Base-by-base conservation (phyloP, 73 alveolate species). In the Blepharisma japonicum region DNA sequence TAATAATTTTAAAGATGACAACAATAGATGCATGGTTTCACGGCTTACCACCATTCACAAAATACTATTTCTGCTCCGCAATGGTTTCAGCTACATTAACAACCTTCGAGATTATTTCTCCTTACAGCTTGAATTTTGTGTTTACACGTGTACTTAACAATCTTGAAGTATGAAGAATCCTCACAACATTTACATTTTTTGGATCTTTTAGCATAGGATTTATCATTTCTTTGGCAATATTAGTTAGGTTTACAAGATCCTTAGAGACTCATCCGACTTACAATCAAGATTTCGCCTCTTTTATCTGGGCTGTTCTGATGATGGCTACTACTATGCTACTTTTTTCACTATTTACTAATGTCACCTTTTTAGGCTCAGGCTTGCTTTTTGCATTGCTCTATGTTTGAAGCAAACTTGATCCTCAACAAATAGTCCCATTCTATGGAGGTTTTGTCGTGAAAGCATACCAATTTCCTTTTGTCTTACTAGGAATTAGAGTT, bases 11-110 rank as follows among this genome's bases (percentile, higher is more conserved):
- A 61, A 61, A 61, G 23, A 61, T 61, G 74, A 20, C 74, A 2
- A 25, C 38, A 9, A 61, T 61, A 8, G 46, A 61, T 39, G 46
- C 74, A 39, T 61, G 74, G 74, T 61, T 20, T 61, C 23, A 61
- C 74, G 14, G 47, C 18, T 25, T 61, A 5, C 74, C 74, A 14
- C 50, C 39, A 2, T 14, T 61, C 49, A 61, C 74, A 18, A 14
- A 39, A 14, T 8, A 20, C 47, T 61, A 61, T 25, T 39, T 61
- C 18, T 8, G 47, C 14, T 8, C 47, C 2, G 14, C 74, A 61
- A 9, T 25, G 23, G 74, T 61, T 20, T 8, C 46, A 61, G 23
- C 74, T 18, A 61, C 23, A 14, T 5, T 61, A 0, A 9, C 46
- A 18, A 18, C 50, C 23, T 25, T 61, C 14, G 23, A 25, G 2